Percentiles rank a stretch among this genome's conserved stretches.
Evolutionary conservation across 1,284 basidiomycete species (phyloP).

Genomic region (Trametes hirsuta): DNA sequence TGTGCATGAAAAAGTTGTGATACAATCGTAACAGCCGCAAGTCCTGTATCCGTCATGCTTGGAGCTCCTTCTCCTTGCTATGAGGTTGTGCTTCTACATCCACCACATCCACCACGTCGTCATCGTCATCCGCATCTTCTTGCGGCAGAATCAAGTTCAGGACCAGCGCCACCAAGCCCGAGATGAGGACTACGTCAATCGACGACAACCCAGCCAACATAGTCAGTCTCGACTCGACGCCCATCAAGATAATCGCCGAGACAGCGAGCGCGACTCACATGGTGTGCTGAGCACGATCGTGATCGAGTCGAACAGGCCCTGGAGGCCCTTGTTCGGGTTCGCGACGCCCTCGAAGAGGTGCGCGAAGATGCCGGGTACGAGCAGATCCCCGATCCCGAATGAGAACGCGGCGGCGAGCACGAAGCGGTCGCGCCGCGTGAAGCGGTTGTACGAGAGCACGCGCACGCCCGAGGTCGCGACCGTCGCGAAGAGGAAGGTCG

Average conservation of each 20-base stretch:
- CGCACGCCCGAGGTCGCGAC: constrained; percentile 63
- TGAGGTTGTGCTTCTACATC: constrained; percentile 34
- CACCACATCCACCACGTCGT: constrained; percentile 28
- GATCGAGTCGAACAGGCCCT: constrained; percentile 78
- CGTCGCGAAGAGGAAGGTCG: constrained; percentile 68
- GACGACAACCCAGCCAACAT: not conserved
- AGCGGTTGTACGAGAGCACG: constrained; percentile 68
- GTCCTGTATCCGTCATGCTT: not conserved
- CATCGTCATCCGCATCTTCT: constrained; percentile 42
- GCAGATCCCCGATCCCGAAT: constrained; percentile 74
- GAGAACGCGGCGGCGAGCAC: constrained; percentile 72
- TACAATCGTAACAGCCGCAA: not conserved
- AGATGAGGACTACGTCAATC: constrained; percentile 53
- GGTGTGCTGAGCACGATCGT: constrained; percentile 79
- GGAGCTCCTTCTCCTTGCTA: constrained; percentile 19
- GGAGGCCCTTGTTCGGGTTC: constrained; percentile 58
- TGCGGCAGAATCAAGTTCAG: constrained; percentile 69
- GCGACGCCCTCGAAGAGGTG: constrained; percentile 70
- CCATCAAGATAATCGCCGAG: not conserved
- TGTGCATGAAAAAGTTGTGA: not conserved
- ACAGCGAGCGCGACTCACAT: constrained; percentile 51
- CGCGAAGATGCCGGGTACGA: constrained; percentile 63
- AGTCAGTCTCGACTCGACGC: constrained; percentile 1
- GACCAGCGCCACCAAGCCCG: constrained; percentile 67
- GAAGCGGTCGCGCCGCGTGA: constrained; percentile 78